Conservation (phyloP, 1,284 basidiomycete species). For the Pterulicium gracile region DNA sequence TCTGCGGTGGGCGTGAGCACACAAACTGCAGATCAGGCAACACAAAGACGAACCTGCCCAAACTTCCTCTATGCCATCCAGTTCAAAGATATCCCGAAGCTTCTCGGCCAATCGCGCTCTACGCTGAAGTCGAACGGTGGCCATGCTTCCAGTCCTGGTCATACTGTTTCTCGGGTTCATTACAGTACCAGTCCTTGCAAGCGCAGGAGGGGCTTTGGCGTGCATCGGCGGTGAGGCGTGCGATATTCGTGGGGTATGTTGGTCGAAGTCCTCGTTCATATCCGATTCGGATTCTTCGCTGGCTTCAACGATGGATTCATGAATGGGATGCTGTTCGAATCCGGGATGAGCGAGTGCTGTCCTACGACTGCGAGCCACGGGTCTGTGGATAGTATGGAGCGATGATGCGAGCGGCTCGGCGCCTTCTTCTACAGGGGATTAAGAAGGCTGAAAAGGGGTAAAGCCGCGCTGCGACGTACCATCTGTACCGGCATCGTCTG, state of each 20-base stretch:
- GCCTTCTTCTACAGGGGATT: not conserved
- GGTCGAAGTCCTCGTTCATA: slow-evolving; percentile 45
- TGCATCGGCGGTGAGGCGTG: slow-evolving; percentile 18
- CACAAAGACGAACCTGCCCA: slow-evolving; percentile 49
- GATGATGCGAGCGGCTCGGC: slow-evolving; percentile 10
- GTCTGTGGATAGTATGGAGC: slow-evolving; percentile 1
- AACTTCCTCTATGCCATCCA: slow-evolving; percentile 74
- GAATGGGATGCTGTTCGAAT: not conserved
- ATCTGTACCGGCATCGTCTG: not conserved
- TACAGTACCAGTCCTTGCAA: not conserved
- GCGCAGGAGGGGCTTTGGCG: slow-evolving; percentile 8
- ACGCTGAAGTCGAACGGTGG: slow-evolving; percentile 60
- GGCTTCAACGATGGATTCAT: not conserved
- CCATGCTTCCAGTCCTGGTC: slow-evolving; percentile 50
- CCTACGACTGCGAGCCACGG: not conserved
- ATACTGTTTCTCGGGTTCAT: slow-evolving; percentile 12
- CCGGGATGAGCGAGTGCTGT: not conserved
- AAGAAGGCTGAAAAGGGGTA: not conserved
- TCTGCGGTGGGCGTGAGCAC: slow-evolving; percentile 32
- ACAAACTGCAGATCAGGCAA: slow-evolving; percentile 6
- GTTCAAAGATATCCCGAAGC: slow-evolving; percentile 75
- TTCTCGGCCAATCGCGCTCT: slow-evolving; percentile 71
- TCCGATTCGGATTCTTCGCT: slow-evolving; percentile 1
- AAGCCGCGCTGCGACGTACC: not conserved
- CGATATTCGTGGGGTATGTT: slow-evolving; percentile 33